These are phyloP conservation scores for Aspergillus nanangensis DNA, from an alignment of 495 filamentous ascomycete genomes.

Conservation along the genomic window DNA sequence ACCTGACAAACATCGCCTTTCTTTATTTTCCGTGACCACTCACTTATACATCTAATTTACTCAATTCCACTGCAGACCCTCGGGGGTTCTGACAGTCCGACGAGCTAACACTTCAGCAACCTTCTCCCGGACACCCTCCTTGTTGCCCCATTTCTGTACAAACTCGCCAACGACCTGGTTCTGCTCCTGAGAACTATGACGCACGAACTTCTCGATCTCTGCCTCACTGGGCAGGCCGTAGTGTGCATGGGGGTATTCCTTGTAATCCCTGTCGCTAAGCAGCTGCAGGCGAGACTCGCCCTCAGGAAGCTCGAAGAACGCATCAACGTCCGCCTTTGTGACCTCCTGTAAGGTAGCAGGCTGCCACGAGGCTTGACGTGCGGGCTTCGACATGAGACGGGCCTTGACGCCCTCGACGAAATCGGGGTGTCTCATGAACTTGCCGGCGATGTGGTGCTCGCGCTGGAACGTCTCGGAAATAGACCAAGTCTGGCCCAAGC, in stretches of 20 bases:
- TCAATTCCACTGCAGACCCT: conserved; percentile 27
- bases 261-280: conserved; percentile 49
- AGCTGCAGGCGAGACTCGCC: conserved; percentile 47
- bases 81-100: conserved; percentile 15
- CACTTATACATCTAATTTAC: too few species aligned
- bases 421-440: conserved; percentile 84
- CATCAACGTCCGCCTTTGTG: conserved; percentile 43
- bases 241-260: conserved; percentile 60
- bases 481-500: conserved; percentile 64
- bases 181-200: conserved; percentile 4
- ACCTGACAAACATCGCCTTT: too few species aligned
- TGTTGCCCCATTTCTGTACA: conserved; percentile 26
- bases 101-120: conserved; percentile 31
- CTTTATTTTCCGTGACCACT: too few species aligned
- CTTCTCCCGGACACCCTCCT: conserved; percentile 39
- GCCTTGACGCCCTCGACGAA: conserved; percentile 84
- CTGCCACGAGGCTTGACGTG: conserved; percentile 60
- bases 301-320: conserved; percentile 53
- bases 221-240: conserved; percentile 71
- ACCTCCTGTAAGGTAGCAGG: conserved; percentile 66
- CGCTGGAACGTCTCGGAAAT: conserved; percentile 79
- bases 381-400: conserved; percentile 62
- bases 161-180: conserved; percentile 23
- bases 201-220: conserved; percentile 58
- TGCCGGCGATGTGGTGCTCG: conserved; percentile 72